These are phyloP conservation scores for Aechmea fasciata DNA, from an alignment of 176 grass and related monocot species.

Conservation along the genomic window DNA sequence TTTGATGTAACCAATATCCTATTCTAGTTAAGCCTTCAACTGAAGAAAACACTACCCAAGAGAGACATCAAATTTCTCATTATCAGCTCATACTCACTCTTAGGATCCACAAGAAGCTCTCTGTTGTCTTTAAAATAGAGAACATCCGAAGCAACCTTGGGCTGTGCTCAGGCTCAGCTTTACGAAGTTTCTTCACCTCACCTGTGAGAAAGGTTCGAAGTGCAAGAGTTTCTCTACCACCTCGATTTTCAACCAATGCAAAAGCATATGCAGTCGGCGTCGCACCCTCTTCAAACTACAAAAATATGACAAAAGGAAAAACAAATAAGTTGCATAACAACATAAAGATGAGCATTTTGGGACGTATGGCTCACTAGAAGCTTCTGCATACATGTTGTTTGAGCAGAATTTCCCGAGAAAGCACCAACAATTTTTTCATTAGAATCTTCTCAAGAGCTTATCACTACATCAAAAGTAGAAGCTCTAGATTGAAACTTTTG, in stretches of 20 bases:
- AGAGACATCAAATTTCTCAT: background rate
- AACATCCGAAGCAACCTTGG: conserved; percentile 49
- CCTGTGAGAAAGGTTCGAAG: conserved; percentile 63
- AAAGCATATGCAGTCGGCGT: conserved; percentile 70
- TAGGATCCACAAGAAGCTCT: conserved; percentile 54
- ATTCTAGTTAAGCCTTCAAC: background rate
- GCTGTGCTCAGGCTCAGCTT: conserved; percentile 42
- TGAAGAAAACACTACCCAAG: background rate
- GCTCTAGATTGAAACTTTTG: too few species aligned
- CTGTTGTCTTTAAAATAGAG: conserved; percentile 33
- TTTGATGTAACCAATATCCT: background rate
- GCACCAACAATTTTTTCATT: too few species aligned
- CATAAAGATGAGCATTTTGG: background rate
- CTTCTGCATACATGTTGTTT: background rate
- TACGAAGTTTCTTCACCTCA: conserved; percentile 51
- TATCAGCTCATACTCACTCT: conserved; percentile 38
- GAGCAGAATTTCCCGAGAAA: too few species aligned
- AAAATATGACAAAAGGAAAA: conserved; percentile 15
- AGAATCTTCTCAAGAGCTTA: too few species aligned
- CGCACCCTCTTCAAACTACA: conserved; percentile 59
- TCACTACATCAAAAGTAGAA: too few species aligned
- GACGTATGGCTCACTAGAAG: background rate
- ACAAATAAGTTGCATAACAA: background rate
- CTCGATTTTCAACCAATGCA: conserved; percentile 80
- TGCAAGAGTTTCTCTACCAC: conserved; percentile 47